These are phyloP conservation scores for Phaeosphaeria sp. DNA, from an alignment of 2,329 filamentous ascomycete genomes.

Conservation along the genomic window DNA sequence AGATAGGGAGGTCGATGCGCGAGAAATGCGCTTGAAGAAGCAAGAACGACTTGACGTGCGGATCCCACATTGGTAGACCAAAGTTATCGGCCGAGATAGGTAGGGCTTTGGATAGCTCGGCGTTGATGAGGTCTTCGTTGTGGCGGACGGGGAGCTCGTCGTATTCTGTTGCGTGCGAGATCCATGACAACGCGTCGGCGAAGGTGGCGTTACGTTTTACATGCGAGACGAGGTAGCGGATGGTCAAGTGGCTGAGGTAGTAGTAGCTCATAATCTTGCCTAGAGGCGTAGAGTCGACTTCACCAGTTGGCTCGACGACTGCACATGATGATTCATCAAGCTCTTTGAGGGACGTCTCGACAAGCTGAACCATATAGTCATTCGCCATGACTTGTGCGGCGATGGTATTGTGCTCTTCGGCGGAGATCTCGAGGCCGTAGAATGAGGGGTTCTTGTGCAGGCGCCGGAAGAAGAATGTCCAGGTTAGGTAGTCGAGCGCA, in stretches of 20 bases:
- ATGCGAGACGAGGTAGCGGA: conserved; percentile 80
- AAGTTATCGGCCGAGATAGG: conserved; percentile 70
- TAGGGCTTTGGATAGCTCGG: conserved; percentile 81
- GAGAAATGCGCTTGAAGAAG: conserved; percentile 95
- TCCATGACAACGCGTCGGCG: conserved; percentile 85
- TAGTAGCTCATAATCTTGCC: conserved; percentile 99
- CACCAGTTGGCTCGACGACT: conserved; percentile 81
- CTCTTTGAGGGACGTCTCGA: conserved; percentile 83
- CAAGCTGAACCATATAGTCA: conserved; percentile 92
- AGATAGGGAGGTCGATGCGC: conserved; percentile 88
- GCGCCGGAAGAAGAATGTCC: conserved; percentile 99
- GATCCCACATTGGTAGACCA: conserved; percentile 94
- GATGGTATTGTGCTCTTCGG: conserved; percentile 89
- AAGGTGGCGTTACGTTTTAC: conserved; percentile 80
- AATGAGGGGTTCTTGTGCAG: conserved; percentile 98
- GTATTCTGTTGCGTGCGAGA: conserved; percentile 92
- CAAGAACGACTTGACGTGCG: conserved; percentile 94
- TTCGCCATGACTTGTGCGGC: conserved; percentile 87
- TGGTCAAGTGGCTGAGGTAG: conserved; percentile 91
- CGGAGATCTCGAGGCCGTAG: conserved; percentile 92
- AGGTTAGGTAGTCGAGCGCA: conserved; percentile 94
- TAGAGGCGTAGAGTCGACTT: conserved; percentile 86
- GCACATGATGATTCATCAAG: conserved; percentile 86
- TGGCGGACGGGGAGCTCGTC: conserved; percentile 97
- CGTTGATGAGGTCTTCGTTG: conserved; percentile 98